A percentile compares a stretch with the other conserved stretches of the same genome.
Conservation (phyloP, 805 yeast species). For the Saturnispora besseyi region DNA sequence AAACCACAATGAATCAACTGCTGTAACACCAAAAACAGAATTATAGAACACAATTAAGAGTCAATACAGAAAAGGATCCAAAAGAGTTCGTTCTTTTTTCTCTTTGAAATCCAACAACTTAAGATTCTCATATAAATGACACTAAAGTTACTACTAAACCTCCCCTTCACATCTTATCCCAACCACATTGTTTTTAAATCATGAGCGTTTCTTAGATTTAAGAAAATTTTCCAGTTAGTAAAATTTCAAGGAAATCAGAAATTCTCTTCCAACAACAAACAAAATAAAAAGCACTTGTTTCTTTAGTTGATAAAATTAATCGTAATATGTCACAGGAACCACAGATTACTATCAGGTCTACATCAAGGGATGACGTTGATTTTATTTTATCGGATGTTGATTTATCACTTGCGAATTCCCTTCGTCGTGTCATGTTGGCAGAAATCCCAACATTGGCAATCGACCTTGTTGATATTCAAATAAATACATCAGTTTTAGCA, state of each 20-base stretch:
- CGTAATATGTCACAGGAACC: conserved; percentile 42
- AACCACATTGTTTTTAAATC: too few species aligned
- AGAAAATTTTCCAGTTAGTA: background rate
- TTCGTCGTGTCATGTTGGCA: conserved; percentile 86
- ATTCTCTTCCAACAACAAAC: background rate
- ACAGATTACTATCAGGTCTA: conserved; percentile 78
- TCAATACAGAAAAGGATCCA: too few species aligned
- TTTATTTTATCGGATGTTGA: conserved; percentile 83
- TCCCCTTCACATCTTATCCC: too few species aligned
- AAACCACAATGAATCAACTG: too few species aligned
- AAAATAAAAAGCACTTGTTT: background rate
- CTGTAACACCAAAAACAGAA: too few species aligned
- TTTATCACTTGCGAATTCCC: conserved; percentile 81
- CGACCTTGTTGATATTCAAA: conserved; percentile 89
- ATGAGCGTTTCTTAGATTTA: background rate
- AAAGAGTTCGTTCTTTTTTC: too few species aligned
- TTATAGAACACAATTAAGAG: too few species aligned
- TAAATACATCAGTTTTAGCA: conserved; percentile 88
- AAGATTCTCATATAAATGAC: too few species aligned
- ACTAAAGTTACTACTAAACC: too few species aligned
- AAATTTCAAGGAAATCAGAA: background rate
- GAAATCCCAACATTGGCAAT: conserved; percentile 97
- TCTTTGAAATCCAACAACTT: too few species aligned
- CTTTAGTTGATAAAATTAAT: background rate
- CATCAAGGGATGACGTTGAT: conserved; percentile 82